These are phyloP conservation scores for Termitomyces sp. DNA, from an alignment of 768 basidiomycete genomes.

Conservation along the genomic window DNA sequence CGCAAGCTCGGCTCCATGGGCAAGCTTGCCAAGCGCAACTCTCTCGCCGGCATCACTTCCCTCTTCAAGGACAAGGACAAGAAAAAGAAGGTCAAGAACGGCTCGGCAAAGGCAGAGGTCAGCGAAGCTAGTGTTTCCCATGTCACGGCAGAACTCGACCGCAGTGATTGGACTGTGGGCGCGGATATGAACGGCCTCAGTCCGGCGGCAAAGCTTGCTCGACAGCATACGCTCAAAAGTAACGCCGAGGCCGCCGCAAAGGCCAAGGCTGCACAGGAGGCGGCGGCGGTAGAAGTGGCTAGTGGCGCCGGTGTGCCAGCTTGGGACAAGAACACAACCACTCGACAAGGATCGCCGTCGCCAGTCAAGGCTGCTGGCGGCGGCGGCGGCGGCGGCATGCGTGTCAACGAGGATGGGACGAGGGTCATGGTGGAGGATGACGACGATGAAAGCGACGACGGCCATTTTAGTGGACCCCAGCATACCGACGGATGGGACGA, in stretches of 20 bases:
- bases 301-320: conserved; percentile 44
- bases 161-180: conserved; percentile 59
- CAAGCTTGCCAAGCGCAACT: conserved; percentile 83
- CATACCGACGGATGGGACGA: conserved; percentile 60
- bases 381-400: conserved; percentile 24
- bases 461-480: conserved; percentile 35
- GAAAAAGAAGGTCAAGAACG: conserved; percentile 38
- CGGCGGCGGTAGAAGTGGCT: conserved; percentile 33
- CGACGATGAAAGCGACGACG: conserved; percentile 54
- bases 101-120: conserved; percentile 54
- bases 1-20: conserved; percentile 91
- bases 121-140: conserved; percentile 65
- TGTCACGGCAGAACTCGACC: conserved; percentile 81
- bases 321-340: conserved; percentile 83
- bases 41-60: conserved; percentile 85
- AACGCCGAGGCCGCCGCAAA: conserved; percentile 74
- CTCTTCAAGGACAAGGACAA: conserved; percentile 88
- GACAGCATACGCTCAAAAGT: conserved; percentile 88
- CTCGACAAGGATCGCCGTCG: conserved; percentile 40
- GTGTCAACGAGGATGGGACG: conserved; percentile 62
- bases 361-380: conserved; percentile 33
- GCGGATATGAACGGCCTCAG: conserved; percentile 68
- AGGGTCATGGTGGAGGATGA: conserved; percentile 66
- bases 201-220: conserved; percentile 84
- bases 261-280: conserved; percentile 53